phyloP scores from a whole-genome alignment of 2,329 filamentous ascomycete genomes.

The Aspergillus candidus region DNA sequence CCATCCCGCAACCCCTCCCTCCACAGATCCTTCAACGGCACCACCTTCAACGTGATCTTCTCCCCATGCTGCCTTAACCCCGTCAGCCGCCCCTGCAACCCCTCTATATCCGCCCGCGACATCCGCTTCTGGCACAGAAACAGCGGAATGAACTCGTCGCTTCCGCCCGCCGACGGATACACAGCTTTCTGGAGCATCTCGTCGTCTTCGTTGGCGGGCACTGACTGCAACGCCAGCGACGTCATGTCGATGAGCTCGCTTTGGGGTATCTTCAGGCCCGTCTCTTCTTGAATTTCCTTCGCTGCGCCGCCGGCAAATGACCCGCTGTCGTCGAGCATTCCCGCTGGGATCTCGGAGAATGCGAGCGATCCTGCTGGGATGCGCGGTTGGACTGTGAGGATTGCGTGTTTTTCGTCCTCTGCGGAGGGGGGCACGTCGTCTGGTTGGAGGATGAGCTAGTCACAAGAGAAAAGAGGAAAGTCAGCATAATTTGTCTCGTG shows the following conservation, averaged over 20 bases:
- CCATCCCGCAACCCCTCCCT: constrained; percentile 50
- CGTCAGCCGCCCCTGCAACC: constrained; percentile 48
- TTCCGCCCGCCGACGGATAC: constrained; percentile 51
- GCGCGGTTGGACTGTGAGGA: constrained; percentile 53
- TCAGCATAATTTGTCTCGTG: neutral
- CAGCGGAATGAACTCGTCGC: constrained; percentile 55
- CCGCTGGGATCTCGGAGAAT: constrained; percentile 54
- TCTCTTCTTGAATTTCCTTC: constrained; percentile 54
- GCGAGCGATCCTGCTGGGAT: constrained; percentile 51
- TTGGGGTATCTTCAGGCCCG: constrained; percentile 46
- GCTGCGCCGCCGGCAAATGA: constrained; percentile 51
- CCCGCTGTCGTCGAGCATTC: constrained; percentile 53
- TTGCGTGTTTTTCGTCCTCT: constrained; percentile 42
- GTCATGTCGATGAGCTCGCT: constrained; percentile 52
- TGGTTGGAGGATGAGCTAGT: constrained; percentile 50
- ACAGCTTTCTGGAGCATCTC: constrained; percentile 44
- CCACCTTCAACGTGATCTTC: constrained; percentile 54
- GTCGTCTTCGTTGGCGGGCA: constrained; percentile 13
- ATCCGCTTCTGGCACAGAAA: constrained; percentile 52
- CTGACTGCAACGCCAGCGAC: constrained; percentile 38
- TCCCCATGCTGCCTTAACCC: constrained; percentile 51
- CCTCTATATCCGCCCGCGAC: constrained; percentile 42
- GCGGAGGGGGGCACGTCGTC: constrained; percentile 39
- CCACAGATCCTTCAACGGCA: constrained; percentile 48
- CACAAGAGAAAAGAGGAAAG: no score